Evolutionary conservation across 2,329 filamentous ascomycete species (phyloP).

Genomic region (Microsporum canis): DNA sequence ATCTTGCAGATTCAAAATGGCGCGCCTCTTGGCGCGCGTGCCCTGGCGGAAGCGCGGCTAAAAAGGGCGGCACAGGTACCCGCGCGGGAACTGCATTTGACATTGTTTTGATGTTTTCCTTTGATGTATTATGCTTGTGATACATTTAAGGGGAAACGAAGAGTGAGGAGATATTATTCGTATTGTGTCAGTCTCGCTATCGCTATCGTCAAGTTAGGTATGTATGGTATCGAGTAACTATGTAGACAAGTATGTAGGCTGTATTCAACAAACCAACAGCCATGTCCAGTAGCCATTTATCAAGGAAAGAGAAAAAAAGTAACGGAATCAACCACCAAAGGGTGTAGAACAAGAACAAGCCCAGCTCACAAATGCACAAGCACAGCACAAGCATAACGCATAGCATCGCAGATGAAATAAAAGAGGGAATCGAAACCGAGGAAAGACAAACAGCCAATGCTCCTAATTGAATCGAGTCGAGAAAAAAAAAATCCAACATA

Average conservation of each 20-base stretch:
- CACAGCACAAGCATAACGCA: conserved; percentile 1
- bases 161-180: neutral
- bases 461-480: neutral
- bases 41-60: neutral
- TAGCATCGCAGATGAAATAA: neutral
- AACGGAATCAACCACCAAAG: neutral
- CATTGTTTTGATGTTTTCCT: too few relatives aligned
- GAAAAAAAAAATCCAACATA: neutral
- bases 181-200: neutral
- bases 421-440: neutral
- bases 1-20: neutral
- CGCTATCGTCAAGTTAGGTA: neutral
- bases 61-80: neutral
- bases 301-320: neutral
- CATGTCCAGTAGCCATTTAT: neutral
- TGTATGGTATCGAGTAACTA: neutral
- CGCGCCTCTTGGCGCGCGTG: neutral
- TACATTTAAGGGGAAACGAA: neutral
- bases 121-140: too few relatives aligned
- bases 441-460: neutral
- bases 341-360: neutral
- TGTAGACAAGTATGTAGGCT: neutral
- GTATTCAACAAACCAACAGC: neutral
- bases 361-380: conserved; percentile 1
- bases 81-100: neutral